Evolutionary conservation across 257 asterid genomes (phyloP).

Genomic region (Primulina tabacum): DNA sequence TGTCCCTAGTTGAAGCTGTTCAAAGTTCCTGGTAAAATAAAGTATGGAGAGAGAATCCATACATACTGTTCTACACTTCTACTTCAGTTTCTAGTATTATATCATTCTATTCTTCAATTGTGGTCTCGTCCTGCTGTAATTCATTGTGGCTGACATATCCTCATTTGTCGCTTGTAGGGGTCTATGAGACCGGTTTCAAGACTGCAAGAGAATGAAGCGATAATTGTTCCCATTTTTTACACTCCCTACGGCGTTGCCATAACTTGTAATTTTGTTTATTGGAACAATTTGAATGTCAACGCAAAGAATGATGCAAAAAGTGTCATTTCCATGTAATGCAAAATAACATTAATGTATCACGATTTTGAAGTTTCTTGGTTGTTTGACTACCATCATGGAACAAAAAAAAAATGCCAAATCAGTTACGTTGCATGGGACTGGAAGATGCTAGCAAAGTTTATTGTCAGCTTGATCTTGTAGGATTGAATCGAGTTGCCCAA

Average conservation of each 20-base stretch:
- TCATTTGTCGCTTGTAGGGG: conserved; percentile 38
- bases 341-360: background rate
- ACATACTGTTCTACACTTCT: background rate
- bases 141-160: conserved; percentile 13
- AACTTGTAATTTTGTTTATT: background rate
- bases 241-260: background rate
- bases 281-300: background rate
- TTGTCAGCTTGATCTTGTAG: background rate
- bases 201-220: background rate
- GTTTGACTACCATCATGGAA: background rate
- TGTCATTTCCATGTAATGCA: no score
- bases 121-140: background rate
- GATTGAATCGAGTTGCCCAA: background rate
- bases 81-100: background rate
- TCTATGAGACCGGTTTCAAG: conserved; percentile 23
- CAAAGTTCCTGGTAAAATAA: background rate
- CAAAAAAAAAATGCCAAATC: background rate
- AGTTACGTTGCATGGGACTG: no score
- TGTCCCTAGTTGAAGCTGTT: background rate
- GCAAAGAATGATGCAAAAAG: background rate
- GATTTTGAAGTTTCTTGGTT: background rate
- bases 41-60: background rate
- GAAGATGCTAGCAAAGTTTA: background rate
- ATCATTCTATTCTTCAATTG: background rate
- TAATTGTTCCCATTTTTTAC: background rate